These are phyloP conservation scores for Sporisorium graminicola DNA, from an alignment of 1,284 basidiomycete species.

Conservation along the genomic window DNA sequence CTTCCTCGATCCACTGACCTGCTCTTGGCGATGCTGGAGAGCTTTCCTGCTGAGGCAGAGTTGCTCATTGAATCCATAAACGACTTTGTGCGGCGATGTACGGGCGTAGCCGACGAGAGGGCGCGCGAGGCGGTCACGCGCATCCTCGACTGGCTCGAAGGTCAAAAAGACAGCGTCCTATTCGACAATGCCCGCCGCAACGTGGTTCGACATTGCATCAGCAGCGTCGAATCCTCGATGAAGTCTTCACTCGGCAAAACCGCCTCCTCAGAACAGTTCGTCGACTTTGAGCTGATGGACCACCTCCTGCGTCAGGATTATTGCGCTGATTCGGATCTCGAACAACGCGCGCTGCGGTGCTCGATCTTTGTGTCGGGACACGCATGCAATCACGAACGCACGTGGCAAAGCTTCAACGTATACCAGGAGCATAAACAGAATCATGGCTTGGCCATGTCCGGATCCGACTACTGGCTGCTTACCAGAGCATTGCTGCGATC, in stretches of 20 bases:
- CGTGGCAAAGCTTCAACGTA: slow-evolving; percentile 16
- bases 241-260: not conserved
- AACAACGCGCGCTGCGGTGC: slow-evolving; percentile 18
- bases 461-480: slow-evolving; percentile 23
- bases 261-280: slow-evolving; percentile 22
- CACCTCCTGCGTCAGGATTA: slow-evolving; percentile 7
- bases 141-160: slow-evolving; percentile 17
- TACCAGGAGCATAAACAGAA: slow-evolving; percentile 14
- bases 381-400: slow-evolving; percentile 10
- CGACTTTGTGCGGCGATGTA: slow-evolving; percentile 17
- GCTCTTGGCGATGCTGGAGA: slow-evolving; percentile 8
- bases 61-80: not conserved
- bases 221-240: slow-evolving; percentile 19
- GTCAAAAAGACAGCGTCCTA: not conserved
- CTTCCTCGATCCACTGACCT: slow-evolving; percentile 23
- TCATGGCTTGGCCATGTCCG: not conserved
- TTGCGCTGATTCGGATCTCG: slow-evolving; percentile 1
- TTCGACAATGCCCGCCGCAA: slow-evolving; percentile 5
- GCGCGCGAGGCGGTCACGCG: slow-evolving; percentile 20
- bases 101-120: slow-evolving; percentile 17
- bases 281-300: slow-evolving; percentile 25
- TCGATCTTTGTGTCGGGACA: slow-evolving; percentile 26
- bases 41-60: slow-evolving; percentile 6
- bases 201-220: slow-evolving; percentile 12
- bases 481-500: slow-evolving; percentile 30